These are phyloP conservation scores for Xerocomus spinulosus DNA, from an alignment of 768 basidiomycete species.

Conservation along the genomic window DNA sequence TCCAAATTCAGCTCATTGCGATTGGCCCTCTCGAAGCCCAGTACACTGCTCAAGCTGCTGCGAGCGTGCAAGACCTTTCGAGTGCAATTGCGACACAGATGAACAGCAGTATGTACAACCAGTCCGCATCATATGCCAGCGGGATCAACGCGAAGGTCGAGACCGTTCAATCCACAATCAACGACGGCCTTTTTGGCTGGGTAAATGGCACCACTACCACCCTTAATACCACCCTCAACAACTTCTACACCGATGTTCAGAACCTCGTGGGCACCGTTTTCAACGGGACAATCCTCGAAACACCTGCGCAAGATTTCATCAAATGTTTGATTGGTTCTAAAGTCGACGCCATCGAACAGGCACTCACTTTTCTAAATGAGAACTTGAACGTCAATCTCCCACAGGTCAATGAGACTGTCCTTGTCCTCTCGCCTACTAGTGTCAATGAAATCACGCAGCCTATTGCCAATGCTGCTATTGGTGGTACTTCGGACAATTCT, in stretches of 20 bases:
- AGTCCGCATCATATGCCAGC: conserved; percentile 74
- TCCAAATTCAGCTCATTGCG: conserved; percentile 83
- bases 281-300: conserved; percentile 76
- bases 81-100: conserved; percentile 68
- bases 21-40: conserved; percentile 67
- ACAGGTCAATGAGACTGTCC: conserved; percentile 64
- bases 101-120: conserved; percentile 79
- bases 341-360: conserved; percentile 79
- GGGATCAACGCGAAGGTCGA: conserved; percentile 71
- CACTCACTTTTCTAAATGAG: conserved; percentile 86
- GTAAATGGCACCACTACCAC: conserved; percentile 85
- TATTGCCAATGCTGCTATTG: conserved; percentile 79
- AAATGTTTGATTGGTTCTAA: conserved; percentile 90
- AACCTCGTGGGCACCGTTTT: conserved; percentile 73
- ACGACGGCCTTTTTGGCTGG: conserved; percentile 91
- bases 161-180: conserved; percentile 67
- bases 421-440: conserved; percentile 67
- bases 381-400: conserved; percentile 82
- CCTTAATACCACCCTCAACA: conserved; percentile 80
- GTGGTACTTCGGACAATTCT: conserved; percentile 46
- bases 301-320: conserved; percentile 82
- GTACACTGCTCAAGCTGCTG: conserved; percentile 58
- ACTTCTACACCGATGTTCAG: conserved; percentile 85
- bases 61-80: conserved; percentile 62
- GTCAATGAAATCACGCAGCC: conserved; percentile 76